Evolutionary conservation across 176 grass and related monocot species (phyloP).

Genomic region (Panicum miliaceum): DNA sequence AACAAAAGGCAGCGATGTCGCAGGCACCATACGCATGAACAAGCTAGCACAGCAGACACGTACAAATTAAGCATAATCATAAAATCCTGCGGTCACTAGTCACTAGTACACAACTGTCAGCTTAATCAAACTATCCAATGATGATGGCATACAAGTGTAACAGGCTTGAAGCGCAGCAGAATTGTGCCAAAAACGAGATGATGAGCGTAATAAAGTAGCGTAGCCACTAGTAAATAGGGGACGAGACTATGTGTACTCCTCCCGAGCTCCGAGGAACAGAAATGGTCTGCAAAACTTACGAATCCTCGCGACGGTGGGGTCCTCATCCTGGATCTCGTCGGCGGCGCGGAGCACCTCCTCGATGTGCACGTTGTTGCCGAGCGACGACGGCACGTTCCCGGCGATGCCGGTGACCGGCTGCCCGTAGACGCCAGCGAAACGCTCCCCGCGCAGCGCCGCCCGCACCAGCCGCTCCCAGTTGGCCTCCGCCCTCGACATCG

Average conservation of each 20-base stretch:
- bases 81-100: neutral
- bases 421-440: constrained; percentile 44
- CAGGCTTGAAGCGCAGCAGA: neutral
- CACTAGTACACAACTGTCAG: neutral
- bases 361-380: constrained; percentile 83
- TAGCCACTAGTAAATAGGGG: neutral
- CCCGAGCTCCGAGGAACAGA: neutral
- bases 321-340: constrained; percentile 96
- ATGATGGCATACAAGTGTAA: neutral
- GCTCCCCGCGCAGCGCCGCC: constrained; percentile 71
- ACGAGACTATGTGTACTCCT: neutral
- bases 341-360: constrained; percentile 91
- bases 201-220: neutral
- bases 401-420: constrained; percentile 64
- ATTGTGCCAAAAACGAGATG: neutral
- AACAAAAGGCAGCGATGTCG: no score
- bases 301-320: constrained; percentile 78
- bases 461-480: constrained; percentile 96
- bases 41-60: no score
- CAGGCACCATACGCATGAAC: no score
- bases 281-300: constrained; percentile 52
- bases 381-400: constrained; percentile 71
- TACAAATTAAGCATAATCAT: no score
- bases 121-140: neutral
- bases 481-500: constrained; percentile 70